phyloP scores from a whole-genome alignment of 148 eudicot genomes.

The Euryodendron excelsum region DNA sequence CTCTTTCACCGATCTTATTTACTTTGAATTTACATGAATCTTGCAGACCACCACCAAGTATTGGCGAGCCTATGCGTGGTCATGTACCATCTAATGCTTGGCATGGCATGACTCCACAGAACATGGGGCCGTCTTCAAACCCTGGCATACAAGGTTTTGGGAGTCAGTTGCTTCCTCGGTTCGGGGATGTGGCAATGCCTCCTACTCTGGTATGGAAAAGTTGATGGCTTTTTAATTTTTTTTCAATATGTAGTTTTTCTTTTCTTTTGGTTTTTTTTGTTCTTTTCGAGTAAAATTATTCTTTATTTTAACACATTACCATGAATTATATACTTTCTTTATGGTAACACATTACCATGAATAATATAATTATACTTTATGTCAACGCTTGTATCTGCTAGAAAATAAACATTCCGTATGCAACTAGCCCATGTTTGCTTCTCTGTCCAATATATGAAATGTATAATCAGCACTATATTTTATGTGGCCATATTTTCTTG shows the following conservation, averaged over 20 bases:
- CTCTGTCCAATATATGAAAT: not conserved
- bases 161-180: conserved; percentile 46
- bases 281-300: not conserved
- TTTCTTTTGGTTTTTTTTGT: not conserved
- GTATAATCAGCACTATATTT: not conserved
- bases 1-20: not conserved
- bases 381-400: not conserved
- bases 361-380: not conserved
- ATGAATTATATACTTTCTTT: not conserved
- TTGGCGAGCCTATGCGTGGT: conserved; percentile 39
- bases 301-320: not conserved
- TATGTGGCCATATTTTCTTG: not conserved
- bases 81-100: conserved; percentile 52
- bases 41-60: conserved; percentile 50
- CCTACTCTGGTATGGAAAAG: conserved; percentile 43
- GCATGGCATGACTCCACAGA: conserved; percentile 58
- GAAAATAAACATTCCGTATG: not conserved
- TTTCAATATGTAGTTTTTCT: too few relatives aligned
- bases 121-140: conserved; percentile 41
- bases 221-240: not conserved
- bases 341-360: not conserved
- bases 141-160: conserved; percentile 46
- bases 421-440: not conserved
- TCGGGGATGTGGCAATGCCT: conserved; percentile 38
- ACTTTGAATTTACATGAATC: not conserved